Base-by-base conservation (phyloP, 345 rosid genomes). In the Gossypium ekmanianum region DNA sequence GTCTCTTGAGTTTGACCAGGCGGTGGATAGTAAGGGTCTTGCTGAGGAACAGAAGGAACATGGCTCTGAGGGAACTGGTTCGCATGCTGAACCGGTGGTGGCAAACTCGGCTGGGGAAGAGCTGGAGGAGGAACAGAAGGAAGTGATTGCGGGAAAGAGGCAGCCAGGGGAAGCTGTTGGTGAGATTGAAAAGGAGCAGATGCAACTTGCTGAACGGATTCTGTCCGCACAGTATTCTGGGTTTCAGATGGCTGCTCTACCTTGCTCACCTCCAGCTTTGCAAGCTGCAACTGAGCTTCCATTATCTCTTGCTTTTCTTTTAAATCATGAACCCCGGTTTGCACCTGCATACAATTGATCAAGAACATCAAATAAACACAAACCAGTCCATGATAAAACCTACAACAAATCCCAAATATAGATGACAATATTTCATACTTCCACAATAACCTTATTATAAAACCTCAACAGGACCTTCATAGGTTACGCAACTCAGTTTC, bases 301-400 rank as follows among this genome's bases (percentile, higher is more conserved):
- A 88, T 43, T 48, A 83, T 81, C 29, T 88, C 97, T 72, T 90
- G 97, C 79, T 90, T 94, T 81, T 90, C 97, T 83, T 85, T 92
- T 80, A 94, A 72, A 77, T 78, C 79, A 34, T 80, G 86, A 7
- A 90, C 88, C 76, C 94, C 93, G 2, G 85, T 80, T 81, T 90
- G 97, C 75, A 94, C 94, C 97, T 94, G 86, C 80, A 77, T 7
- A 45, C 24, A 43, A 74, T 58, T 22, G 63, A 71, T 22, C 50
- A 50, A n/a, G 74, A 77, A 66, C 7, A 62, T 20, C 39, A 79
- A 61, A 52, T 29, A 24, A 44, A 50, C 56, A 14, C 56, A 51
- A 52, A 75, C 74, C 17, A 34, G 14, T 8, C 73, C 26, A 9
- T 44, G 9, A 61, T 18, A 2, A 45, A 66, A 67, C n/a, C 71